Evolutionary conservation across 208 protist genomes (phyloP).

Genomic region (Acanthamoeba royreba): DNA sequence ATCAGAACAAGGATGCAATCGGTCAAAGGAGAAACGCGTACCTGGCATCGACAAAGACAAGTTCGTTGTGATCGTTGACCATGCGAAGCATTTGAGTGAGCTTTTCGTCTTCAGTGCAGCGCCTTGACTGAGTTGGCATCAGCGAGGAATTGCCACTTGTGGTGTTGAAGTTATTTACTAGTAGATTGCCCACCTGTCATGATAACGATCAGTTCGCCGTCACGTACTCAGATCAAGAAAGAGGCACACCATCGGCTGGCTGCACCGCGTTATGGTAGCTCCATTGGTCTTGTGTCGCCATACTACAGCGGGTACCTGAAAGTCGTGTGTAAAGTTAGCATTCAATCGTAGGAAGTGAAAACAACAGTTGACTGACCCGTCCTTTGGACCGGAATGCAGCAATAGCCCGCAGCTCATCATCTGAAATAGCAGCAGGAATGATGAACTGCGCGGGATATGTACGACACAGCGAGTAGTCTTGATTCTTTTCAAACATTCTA

Average conservation of each 20-base stretch:
- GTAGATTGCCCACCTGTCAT: background rate
- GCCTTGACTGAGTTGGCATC: background rate
- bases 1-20: too few relatives aligned
- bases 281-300: slow-evolving; percentile 1
- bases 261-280: slow-evolving; percentile 58
- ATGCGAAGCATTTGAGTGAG: background rate
- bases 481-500: too few relatives aligned
- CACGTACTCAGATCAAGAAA: background rate
- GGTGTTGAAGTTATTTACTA: background rate
- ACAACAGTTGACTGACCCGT: too few relatives aligned
- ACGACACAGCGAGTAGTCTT: background rate
- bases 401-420: background rate
- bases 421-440: background rate
- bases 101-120: slow-evolving; percentile 6
- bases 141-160: background rate
- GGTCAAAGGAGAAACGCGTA: too few relatives aligned
- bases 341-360: too few relatives aligned
- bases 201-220: background rate
- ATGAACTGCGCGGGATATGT: background rate
- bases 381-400: background rate
- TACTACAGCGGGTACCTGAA: background rate
- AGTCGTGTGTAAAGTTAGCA: too few relatives aligned
- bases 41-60: slow-evolving; percentile 80
- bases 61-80: background rate
- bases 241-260: slow-evolving; percentile 19